Percentiles rank a stretch among this genome's conserved stretches.
These are phyloP conservation scores for Ogataea neopini DNA, from an alignment of 805 yeast species.

Conservation along the genomic window DNA sequence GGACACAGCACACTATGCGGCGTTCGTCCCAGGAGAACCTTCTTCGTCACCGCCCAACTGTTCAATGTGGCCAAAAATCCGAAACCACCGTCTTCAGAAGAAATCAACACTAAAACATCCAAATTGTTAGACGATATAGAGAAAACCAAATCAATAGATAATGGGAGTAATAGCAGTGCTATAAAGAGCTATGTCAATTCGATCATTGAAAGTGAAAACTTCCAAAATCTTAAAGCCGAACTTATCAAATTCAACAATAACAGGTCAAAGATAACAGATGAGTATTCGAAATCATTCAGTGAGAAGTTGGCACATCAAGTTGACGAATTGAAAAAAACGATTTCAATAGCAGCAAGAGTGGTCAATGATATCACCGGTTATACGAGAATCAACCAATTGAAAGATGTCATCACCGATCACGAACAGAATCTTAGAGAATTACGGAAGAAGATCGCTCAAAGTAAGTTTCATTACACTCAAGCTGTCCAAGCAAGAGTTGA, in stretches of 20 bases:
- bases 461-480: conserved; percentile 53
- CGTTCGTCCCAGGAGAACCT: neutral
- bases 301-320: conserved; percentile 50
- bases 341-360: conserved; percentile 61
- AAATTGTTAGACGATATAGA: conserved; percentile 24
- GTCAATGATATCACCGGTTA: conserved; percentile 93
- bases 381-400: conserved; percentile 70
- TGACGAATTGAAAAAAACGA: conserved; percentile 56
- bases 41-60: neutral
- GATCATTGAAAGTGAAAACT: conserved; percentile 35
- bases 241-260: conserved; percentile 30
- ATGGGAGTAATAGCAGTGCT: conserved; percentile 6
- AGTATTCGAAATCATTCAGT: conserved; percentile 40
- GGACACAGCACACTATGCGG: neutral
- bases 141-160: conserved; percentile 11
- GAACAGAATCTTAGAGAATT: conserved; percentile 54
- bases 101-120: conserved; percentile 14
- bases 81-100: conserved; percentile 5
- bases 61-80: neutral
- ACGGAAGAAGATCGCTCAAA: conserved; percentile 46
- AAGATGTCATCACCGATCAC: conserved; percentile 54
- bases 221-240: conserved; percentile 34
- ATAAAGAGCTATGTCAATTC: conserved; percentile 26
- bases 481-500: conserved; percentile 65
- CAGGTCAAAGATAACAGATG: conserved; percentile 25